Evolutionary conservation across 2,329 filamentous ascomycete species (phyloP).

Genomic region (Bertia moriformis): DNA sequence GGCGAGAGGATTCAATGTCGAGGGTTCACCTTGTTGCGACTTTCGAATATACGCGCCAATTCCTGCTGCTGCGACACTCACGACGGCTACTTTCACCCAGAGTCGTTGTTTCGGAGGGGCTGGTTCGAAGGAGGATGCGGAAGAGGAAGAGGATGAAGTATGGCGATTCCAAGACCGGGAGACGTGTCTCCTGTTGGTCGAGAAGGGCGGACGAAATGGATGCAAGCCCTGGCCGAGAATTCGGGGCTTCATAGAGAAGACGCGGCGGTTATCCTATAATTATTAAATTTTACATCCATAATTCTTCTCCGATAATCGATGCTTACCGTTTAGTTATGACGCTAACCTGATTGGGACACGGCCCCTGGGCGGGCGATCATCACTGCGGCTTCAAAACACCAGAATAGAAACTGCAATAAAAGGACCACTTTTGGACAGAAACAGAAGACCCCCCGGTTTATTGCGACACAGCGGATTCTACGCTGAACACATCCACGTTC

Average conservation of each 20-base stretch:
- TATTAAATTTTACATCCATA: too few relatives aligned
- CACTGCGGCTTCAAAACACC: too few relatives aligned
- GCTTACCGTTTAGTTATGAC: too few relatives aligned
- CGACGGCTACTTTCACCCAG: not conserved
- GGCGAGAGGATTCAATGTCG: constrained; percentile 15
- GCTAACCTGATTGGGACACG: too few relatives aligned
- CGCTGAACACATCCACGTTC: too few relatives aligned
- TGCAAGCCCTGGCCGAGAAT: not conserved
- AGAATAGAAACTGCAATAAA: too few relatives aligned
- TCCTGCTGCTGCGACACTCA: not conserved
- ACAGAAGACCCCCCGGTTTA: too few relatives aligned
- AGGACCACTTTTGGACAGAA: too few relatives aligned
- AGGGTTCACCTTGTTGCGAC: not conserved
- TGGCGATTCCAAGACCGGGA: constrained; percentile 1
- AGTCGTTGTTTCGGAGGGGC: not conserved
- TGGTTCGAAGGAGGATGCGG: not conserved
- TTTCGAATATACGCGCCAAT: not conserved
- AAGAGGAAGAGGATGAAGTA: not conserved
- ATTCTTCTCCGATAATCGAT: too few relatives aligned
- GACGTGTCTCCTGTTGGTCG: not conserved
- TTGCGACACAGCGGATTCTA: too few relatives aligned
- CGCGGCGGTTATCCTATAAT: too few relatives aligned
- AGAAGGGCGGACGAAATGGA: not conserved
- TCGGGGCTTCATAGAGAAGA: not conserved
- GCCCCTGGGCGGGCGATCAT: too few relatives aligned